A percentile compares a stretch with the other conserved stretches of the same genome.
These are phyloP conservation scores for Neofusicoccum cordaticola DNA, from an alignment of 2,329 filamentous ascomycete species.

Conservation along the genomic window DNA sequence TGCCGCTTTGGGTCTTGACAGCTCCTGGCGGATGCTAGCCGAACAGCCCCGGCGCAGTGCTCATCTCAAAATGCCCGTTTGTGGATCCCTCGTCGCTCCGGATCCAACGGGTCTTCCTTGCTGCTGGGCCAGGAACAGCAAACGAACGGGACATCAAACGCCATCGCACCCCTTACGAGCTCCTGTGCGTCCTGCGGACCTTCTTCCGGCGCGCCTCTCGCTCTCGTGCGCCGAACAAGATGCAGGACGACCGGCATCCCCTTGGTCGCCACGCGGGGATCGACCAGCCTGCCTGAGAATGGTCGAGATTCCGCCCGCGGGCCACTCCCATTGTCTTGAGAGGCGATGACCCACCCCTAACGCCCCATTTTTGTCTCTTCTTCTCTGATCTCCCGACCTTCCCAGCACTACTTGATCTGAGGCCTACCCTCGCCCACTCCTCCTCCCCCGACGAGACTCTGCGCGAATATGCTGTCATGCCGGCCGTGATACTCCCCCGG, in stretches of 20 bases:
- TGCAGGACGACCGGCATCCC: background rate
- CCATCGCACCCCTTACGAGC: background rate
- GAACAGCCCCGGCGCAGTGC: background rate
- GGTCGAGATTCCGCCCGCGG: background rate
- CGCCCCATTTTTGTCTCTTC: background rate
- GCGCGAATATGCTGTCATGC: conserved; percentile 10
- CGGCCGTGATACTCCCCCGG: conserved; percentile 6
- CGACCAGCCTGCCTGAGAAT: background rate
- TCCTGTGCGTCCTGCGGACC: background rate
- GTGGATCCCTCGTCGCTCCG: background rate
- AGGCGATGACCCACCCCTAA: background rate
- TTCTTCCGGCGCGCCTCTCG: background rate
- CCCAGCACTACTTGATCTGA: conserved; percentile 8
- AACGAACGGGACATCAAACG: background rate
- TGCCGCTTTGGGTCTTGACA: background rate
- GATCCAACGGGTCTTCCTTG: background rate
- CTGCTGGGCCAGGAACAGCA: background rate
- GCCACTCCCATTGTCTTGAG: background rate
- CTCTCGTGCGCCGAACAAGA: background rate
- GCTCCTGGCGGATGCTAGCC: background rate
- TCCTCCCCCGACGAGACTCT: background rate
- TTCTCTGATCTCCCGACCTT: background rate
- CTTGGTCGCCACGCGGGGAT: background rate
- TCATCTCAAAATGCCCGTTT: background rate
- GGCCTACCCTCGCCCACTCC: background rate